These are phyloP conservation scores for Apophysomyces trapeziformis DNA, from an alignment of 371 early-diverging fungal genomes.

Conservation along the genomic window DNA sequence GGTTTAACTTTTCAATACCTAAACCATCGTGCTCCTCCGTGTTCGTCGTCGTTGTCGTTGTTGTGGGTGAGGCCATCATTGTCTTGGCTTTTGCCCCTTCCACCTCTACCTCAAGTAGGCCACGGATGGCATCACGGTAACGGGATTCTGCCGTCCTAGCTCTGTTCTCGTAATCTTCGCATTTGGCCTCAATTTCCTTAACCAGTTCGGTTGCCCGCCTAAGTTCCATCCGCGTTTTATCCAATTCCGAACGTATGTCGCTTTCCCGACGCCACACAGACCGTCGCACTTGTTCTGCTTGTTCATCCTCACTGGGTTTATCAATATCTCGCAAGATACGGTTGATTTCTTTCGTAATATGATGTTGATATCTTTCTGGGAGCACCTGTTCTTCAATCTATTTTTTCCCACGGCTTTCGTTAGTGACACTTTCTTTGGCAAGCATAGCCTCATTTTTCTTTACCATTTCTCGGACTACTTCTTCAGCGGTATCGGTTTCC, in stretches of 20 bases:
- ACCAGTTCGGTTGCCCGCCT: conserved; percentile 31
- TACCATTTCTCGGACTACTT: conserved; percentile 91
- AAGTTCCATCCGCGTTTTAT: conserved; percentile 36
- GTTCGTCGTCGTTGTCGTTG: too few species aligned
- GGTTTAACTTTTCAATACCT: conserved; percentile 5
- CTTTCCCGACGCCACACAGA: conserved; percentile 55
- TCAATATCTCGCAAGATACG: conserved; percentile 79
- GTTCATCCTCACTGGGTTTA: conserved; percentile 50
- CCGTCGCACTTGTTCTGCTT: conserved; percentile 42
- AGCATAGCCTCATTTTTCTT: background rate
- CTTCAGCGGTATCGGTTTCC: conserved; percentile 90
- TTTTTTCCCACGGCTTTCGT: too few species aligned
- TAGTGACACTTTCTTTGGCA: too few species aligned
- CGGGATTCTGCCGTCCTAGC: conserved; percentile 39
- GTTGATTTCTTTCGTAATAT: conserved; percentile 88
- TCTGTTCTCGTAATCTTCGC: conserved; percentile 33
- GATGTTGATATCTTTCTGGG: conserved; percentile 74
- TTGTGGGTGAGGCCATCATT: background rate
- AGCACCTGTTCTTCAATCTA: conserved; percentile 83
- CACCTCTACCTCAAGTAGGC: conserved; percentile 26
- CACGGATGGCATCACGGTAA: conserved; percentile 43
- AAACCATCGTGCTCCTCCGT: background rate
- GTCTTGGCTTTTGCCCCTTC: conserved; percentile 10
- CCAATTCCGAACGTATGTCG: conserved; percentile 50
- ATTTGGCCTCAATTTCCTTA: conserved; percentile 38